These are phyloP conservation scores for Phylloporus sp. DNA, from an alignment of 1,284 basidiomycete species.

Conservation along the genomic window DNA sequence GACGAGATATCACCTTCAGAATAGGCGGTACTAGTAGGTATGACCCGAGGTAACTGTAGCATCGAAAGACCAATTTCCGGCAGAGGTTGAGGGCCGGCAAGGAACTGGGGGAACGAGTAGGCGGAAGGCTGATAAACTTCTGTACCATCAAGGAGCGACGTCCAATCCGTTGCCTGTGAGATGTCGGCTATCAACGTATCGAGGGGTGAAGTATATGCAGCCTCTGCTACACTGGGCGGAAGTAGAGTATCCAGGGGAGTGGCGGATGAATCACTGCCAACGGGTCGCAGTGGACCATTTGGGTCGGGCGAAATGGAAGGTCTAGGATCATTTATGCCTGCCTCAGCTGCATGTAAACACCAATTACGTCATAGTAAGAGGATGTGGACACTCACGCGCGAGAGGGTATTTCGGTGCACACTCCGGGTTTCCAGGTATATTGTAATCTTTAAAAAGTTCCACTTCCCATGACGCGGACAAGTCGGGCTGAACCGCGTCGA, in stretches of 20 bases:
- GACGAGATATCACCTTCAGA: slow-evolving; percentile 5
- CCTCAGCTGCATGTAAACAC: neutral
- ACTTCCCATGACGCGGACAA: slow-evolving; percentile 26
- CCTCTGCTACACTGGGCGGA: neutral
- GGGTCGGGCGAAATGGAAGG: slow-evolving; percentile 11
- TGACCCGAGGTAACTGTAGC: slow-evolving; percentile 25
- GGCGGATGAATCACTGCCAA: neutral
- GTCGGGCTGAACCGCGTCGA: slow-evolving; percentile 25
- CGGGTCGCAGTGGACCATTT: slow-evolving; percentile 21
- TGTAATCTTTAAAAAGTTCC: slow-evolving; percentile 32
- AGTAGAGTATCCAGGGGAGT: neutral
- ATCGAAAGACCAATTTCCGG: slow-evolving; percentile 32
- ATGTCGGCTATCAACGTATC: slow-evolving; percentile 3
- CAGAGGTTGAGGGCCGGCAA: slow-evolving; percentile 8
- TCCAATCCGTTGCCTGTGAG: slow-evolving; percentile 21
- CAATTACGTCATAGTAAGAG: neutral
- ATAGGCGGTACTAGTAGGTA: neutral
- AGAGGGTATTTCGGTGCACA: neutral
- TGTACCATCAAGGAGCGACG: slow-evolving; percentile 16
- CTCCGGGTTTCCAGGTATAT: slow-evolving; percentile 12
- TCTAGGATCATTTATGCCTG: neutral
- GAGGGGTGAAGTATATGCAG: neutral
- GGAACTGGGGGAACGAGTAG: slow-evolving; percentile 7
- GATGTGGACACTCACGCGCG: slow-evolving; percentile 18
- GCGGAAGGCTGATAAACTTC: slow-evolving; percentile 4